phyloP scores from a whole-genome alignment of 805 yeast species.

The Metschnikowia picachoensis region DNA sequence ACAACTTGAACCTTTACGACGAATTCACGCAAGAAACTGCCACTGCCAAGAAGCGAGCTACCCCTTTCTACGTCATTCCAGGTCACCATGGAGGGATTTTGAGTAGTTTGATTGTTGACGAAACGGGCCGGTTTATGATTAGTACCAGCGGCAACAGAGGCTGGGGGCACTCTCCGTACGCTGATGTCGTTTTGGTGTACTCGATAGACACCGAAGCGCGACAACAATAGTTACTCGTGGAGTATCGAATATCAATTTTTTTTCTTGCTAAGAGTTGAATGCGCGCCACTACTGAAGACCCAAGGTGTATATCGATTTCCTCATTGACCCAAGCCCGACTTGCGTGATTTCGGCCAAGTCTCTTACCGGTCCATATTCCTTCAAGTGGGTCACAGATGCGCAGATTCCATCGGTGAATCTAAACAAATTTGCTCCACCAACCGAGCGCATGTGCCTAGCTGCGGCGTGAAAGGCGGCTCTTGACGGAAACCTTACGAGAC shows the following conservation, averaged over 20 bases:
- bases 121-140: constrained; percentile 81
- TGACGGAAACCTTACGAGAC: not conserved
- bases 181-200: constrained; percentile 79
- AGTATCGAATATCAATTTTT: not conserved
- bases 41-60: constrained; percentile 37
- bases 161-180: constrained; percentile 76
- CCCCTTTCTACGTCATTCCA: constrained; percentile 87
- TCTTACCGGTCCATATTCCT: constrained; percentile 19
- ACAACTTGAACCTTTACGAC: constrained; percentile 55
- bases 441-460: not conserved
- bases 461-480: not conserved
- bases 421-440: not conserved
- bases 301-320: constrained; percentile 24
- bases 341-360: constrained; percentile 23
- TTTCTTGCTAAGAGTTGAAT: not conserved
- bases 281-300: constrained; percentile 2
- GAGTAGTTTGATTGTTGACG: constrained; percentile 75
- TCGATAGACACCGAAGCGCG: constrained; percentile 54
- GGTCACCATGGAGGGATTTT: constrained; percentile 95
- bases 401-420: constrained; percentile 6
- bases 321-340: constrained; percentile 34
- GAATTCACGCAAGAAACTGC: constrained; percentile 28
- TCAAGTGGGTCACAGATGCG: constrained; percentile 11
- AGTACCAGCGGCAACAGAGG: constrained; percentile 95
- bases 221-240: not conserved